phyloP scores from a whole-genome alignment of 208 protist genomes.

The Perkinsela sp. region DNA sequence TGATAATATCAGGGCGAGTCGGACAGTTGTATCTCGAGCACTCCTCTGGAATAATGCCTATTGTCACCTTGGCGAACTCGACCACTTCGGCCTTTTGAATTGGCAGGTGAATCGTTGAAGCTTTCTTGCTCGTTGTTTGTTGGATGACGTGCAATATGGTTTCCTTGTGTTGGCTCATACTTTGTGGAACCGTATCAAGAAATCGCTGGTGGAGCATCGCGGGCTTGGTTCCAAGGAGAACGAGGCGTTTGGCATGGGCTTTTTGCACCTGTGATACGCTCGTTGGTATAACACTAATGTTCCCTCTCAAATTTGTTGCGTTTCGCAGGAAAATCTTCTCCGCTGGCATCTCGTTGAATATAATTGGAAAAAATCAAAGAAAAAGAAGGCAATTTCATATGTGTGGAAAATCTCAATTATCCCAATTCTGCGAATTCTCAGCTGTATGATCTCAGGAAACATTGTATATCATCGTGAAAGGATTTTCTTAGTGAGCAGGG shows the following conservation, averaged over 20 bases:
- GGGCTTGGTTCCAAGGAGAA: background rate
- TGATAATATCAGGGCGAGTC: background rate
- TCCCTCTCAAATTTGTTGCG: background rate
- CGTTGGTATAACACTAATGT: background rate
- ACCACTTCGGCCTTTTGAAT: background rate
- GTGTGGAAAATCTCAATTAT: too few relatives aligned
- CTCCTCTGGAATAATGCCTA: background rate
- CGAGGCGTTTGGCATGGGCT: background rate
- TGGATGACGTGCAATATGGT: background rate
- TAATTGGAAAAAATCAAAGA: too few relatives aligned
- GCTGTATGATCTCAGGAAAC: too few relatives aligned
- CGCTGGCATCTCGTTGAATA: too few relatives aligned
- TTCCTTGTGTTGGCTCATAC: background rate
- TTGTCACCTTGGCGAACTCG: background rate
- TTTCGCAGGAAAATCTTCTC: background rate
- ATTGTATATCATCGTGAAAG: too few relatives aligned
- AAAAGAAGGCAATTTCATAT: too few relatives aligned
- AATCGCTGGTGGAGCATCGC: background rate
- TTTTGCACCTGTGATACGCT: too few relatives aligned
- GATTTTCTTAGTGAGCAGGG: too few relatives aligned
- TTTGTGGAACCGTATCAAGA: background rate
- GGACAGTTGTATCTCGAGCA: background rate
- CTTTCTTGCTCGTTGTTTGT: background rate
- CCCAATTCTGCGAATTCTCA: too few relatives aligned
- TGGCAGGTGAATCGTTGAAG: background rate